These are phyloP conservation scores for Quercus ilex DNA, from an alignment of 306 rosid genomes.

Conservation along the genomic window DNA sequence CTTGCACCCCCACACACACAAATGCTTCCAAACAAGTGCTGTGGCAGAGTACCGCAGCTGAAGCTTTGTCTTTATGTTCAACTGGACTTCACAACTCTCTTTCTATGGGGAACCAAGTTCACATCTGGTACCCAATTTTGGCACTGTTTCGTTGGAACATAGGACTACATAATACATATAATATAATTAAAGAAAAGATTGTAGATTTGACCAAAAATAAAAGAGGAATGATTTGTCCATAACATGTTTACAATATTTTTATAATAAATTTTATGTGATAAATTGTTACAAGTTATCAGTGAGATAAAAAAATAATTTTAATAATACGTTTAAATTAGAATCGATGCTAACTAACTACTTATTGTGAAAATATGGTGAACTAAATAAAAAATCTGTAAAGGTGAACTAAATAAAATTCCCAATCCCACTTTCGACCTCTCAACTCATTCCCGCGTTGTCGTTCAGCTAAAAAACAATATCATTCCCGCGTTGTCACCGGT, in stretches of 20 bases:
- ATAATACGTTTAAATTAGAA: fast-evolving
- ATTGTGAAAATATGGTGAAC: too few relatives aligned
- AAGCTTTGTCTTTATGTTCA: not conserved
- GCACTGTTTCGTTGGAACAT: slow-evolving; percentile 16
- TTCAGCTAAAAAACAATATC: not conserved
- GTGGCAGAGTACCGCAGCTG: not conserved
- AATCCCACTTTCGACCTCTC: not conserved
- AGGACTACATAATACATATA: not conserved
- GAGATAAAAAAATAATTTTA: fast-evolving
- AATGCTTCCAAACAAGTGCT: too few relatives aligned
- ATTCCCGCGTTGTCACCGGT: slow-evolving; percentile 18
- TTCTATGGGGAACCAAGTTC: not conserved
- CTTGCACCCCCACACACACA: too few relatives aligned
- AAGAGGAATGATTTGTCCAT: too few relatives aligned
- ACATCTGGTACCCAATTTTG: slow-evolving; percentile 10
- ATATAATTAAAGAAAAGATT: not conserved
- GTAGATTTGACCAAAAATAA: not conserved
- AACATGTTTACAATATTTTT: too few relatives aligned
- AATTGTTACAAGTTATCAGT: fast-evolving
- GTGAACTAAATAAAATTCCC: not conserved
- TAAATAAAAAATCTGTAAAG: too few relatives aligned
- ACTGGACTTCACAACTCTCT: not conserved
- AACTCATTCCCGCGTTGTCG: too few relatives aligned
- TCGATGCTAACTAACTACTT: fast-evolving
- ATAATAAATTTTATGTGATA: too few relatives aligned